phyloP scores from a whole-genome alignment of 2,329 filamentous ascomycete genomes.

The Ascochyta koolunga region DNA sequence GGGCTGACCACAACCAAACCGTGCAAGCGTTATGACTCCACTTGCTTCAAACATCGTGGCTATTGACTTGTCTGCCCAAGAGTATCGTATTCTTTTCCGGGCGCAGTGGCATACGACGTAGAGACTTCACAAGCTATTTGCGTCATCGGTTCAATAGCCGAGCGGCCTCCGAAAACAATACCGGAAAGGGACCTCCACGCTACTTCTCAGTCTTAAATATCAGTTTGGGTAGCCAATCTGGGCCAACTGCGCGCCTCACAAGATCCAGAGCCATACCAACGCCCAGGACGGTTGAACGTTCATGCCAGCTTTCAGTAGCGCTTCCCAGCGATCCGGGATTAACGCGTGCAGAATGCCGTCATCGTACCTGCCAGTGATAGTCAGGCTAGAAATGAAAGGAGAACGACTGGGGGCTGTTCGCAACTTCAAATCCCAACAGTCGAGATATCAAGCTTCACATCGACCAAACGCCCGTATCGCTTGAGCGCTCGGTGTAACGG shows the following conservation, averaged over 20 bases:
- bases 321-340: constrained; percentile 22
- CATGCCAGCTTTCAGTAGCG: constrained; percentile 10
- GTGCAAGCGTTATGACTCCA: not conserved
- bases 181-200: not conserved
- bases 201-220: not conserved
- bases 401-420: not conserved
- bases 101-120: constrained; percentile 5
- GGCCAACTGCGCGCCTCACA: not conserved
- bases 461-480: not conserved
- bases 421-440: not conserved
- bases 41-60: not conserved
- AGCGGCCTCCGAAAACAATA: constrained; percentile 2
- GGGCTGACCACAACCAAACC: not conserved
- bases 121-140: not conserved
- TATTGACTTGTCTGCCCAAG: not conserved
- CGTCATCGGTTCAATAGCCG: constrained; percentile 14
- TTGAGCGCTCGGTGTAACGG: constrained; percentile 6
- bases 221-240: not conserved
- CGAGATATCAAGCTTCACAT: not conserved
- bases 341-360: constrained; percentile 26
- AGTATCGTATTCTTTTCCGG: constrained; percentile 26
- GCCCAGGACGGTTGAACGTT: constrained; percentile 2
- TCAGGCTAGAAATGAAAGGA: constrained; percentile 9
- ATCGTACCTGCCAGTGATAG: constrained; percentile 19
- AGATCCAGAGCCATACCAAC: constrained; percentile 3